phyloP scores from a whole-genome alignment of 495 filamentous ascomycete species.

The Darksidea phi region DNA sequence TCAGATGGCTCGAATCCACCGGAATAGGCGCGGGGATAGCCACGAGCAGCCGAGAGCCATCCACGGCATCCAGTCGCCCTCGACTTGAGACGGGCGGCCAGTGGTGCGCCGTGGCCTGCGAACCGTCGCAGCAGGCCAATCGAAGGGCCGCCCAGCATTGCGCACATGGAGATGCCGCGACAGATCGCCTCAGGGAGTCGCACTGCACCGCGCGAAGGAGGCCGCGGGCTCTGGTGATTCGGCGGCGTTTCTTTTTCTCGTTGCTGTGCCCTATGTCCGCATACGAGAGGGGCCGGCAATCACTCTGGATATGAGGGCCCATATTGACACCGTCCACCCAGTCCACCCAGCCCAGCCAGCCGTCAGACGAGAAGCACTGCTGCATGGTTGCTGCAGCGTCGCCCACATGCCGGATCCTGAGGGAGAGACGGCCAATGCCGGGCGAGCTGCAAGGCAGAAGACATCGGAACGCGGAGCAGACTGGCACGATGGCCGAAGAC shows the following conservation, averaged over 20 bases:
- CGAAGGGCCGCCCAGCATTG: conserved; percentile 1
- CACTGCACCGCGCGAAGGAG: conserved; percentile 2
- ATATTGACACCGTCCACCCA: conserved; percentile 1
- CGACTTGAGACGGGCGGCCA: conserved; percentile 12
- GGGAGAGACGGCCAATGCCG: neutral
- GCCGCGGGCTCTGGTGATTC: conserved; percentile 8
- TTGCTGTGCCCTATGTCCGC: conserved; percentile 12
- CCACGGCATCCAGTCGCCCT: conserved; percentile 1
- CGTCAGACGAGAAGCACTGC: neutral
- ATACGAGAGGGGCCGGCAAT: conserved; percentile 9
- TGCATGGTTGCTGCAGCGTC: neutral
- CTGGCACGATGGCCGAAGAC: neutral
- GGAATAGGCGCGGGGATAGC: neutral
- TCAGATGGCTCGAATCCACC: conserved; percentile 29
- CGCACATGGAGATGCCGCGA: conserved; percentile 14
- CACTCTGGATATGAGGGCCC: neutral
- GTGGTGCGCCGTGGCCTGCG: conserved; percentile 16
- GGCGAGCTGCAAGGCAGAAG: neutral
- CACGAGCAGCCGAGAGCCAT: conserved; percentile 19
- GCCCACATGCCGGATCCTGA: neutral
- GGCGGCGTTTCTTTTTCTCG: conserved; percentile 4
- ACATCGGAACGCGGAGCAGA: neutral
- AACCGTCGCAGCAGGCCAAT: conserved; percentile 22
- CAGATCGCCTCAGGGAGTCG: conserved; percentile 3
- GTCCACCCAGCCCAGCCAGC: too few species aligned